phyloP scores from a whole-genome alignment of 371 early-diverging fungal genomes.

The Mortierella sp. region DNA sequence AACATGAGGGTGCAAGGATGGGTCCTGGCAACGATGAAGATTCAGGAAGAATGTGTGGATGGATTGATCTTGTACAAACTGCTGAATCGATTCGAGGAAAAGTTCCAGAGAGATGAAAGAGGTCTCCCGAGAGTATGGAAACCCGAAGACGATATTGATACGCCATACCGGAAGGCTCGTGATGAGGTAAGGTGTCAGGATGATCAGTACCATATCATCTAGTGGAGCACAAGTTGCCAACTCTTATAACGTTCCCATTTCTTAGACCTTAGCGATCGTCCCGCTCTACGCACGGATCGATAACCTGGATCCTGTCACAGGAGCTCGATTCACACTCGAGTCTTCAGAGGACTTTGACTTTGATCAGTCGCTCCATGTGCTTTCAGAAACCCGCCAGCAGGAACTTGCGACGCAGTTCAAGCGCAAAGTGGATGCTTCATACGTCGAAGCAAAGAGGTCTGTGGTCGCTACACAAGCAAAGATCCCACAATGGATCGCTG shows the following conservation, averaged over 20 bases:
- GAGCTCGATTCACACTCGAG: conserved; percentile 34
- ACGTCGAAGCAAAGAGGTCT: conserved; percentile 94
- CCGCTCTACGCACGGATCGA: conserved; percentile 72
- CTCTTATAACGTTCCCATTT: too few species aligned
- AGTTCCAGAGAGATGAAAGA: conserved; percentile 91
- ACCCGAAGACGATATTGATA: conserved; percentile 93
- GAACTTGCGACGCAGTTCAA: conserved; percentile 82
- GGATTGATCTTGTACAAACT: conserved; percentile 82
- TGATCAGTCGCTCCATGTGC: conserved; percentile 65
- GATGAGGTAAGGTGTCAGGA: conserved; percentile 57
- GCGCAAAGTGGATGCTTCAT: conserved; percentile 89
- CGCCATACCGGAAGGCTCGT: conserved; percentile 78
- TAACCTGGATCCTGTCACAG: conserved; percentile 48
- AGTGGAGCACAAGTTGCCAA: too few species aligned
- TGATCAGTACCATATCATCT: neutral
- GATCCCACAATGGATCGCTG: conserved; percentile 89
- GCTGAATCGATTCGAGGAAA: conserved; percentile 84
- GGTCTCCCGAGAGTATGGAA: conserved; percentile 96
- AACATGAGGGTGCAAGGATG: conserved; percentile 75
- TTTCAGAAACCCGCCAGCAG: conserved; percentile 76
- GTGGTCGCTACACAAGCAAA: conserved; percentile 87
- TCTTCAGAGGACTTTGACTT: conserved; percentile 68
- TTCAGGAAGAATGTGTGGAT: conserved; percentile 86
- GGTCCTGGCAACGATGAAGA: conserved; percentile 73
- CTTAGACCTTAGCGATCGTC: conserved; percentile 69